Evolutionary conservation across 352 stramenopile species (phyloP), one percentile per base, ranked within the genome.

Genomic region (Pilasporangium apinafurcum): DNA sequence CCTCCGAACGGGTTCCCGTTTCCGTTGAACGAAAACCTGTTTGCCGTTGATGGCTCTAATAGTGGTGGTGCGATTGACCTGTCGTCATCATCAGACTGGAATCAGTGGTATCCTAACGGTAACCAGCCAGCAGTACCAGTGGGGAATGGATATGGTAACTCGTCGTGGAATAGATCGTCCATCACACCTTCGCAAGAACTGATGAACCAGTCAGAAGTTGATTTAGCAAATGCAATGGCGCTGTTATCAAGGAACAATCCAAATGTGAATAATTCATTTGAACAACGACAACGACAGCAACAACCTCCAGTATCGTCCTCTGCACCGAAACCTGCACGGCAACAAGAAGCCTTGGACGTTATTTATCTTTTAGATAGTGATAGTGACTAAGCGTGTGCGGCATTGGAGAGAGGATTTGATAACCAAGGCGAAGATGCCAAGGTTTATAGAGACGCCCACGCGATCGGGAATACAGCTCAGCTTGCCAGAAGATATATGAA

Each of bases 361-460:
- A 90, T 90, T 46, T 83, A 62, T 48, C 64, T 90, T 40, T 27
- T 90, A 57, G 78, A 90, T 56, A 90, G 75, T 37, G 77, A 89
- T 50, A 89, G 77, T 50, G 77, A 84, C 39, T 79, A 57, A 81
- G n/a, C 29, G 29, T n/a, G n/a, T n/a, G n/a, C n/a, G n/a, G n/a
- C n/a, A n/a, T n/a, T n/a, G n/a, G n/a, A n/a, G n/a, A n/a, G n/a
- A n/a, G n/a, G n/a, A n/a, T n/a, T n/a, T n/a, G n/a, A n/a, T n/a
- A n/a, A n/a, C n/a, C n/a, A n/a, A n/a, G n/a, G n/a, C n/a, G n/a
- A n/a, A n/a, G n/a, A n/a, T n/a, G n/a, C n/a, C n/a, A n/a, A n/a
- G n/a, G n/a, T n/a, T n/a, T n/a, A n/a, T n/a, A n/a, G n/a, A n/a
- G n/a, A n/a, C n/a, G n/a, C n/a, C n/a, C n/a, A n/a, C n/a, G n/a